Conservation (phyloP, 306 rosid species). For the Quercus agrifolia region DNA sequence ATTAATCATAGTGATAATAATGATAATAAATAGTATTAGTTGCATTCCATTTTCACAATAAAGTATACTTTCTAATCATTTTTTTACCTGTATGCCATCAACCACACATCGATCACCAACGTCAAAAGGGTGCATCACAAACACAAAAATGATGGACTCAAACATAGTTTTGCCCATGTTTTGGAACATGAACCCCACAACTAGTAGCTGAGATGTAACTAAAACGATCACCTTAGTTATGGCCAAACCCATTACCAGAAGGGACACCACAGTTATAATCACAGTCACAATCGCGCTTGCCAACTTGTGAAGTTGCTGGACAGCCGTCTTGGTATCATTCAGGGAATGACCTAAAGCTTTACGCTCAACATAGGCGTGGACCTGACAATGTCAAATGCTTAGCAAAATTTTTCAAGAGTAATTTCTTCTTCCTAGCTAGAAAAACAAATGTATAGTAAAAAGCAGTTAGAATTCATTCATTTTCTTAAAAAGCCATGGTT, state of each 20-base stretch:
- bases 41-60: neutral
- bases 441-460: neutral
- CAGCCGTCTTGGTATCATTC: slow-evolving; percentile 52
- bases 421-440: neutral
- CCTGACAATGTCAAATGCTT: slow-evolving; percentile 3
- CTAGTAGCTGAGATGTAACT: slow-evolving; percentile 46
- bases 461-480: neutral
- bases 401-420: neutral
- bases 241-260: slow-evolving; percentile 48
- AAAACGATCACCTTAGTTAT: slow-evolving; percentile 49
- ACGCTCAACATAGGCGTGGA: slow-evolving; percentile 45
- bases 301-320: slow-evolving; percentile 52
- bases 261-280: slow-evolving; percentile 32
- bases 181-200: slow-evolving; percentile 55
- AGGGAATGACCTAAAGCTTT: slow-evolving; percentile 46
- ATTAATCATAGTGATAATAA: neutral
- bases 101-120: slow-evolving; percentile 49
- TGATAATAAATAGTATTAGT: neutral
- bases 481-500: neutral
- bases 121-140: slow-evolving; percentile 57
- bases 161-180: slow-evolving; percentile 54
- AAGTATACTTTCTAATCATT: neutral
- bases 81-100: slow-evolving; percentile 35
- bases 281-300: slow-evolving; percentile 46
- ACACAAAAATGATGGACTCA: slow-evolving; percentile 50